A percentile compares a stretch with the other conserved stretches of the same genome.
Conservation (phyloP, 2,329 filamentous ascomycete genomes). For the Neonectria ditissima region DNA sequence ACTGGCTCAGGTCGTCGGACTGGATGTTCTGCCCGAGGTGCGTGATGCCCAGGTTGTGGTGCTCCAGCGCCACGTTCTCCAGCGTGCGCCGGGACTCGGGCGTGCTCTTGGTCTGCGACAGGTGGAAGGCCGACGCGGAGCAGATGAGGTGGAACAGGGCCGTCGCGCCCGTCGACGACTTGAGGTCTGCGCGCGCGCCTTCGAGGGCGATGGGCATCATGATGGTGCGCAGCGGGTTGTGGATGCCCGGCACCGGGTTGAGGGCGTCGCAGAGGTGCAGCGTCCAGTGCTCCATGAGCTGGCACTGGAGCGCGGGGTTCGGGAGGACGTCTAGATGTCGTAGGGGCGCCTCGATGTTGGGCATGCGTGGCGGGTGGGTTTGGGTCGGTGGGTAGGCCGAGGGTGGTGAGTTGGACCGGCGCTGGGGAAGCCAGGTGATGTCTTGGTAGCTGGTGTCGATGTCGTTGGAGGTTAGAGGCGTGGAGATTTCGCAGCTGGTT, state of each 20-base stretch:
- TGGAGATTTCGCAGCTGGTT: slow-evolving; percentile 6
- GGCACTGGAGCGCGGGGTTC: slow-evolving; percentile 37
- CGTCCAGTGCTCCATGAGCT: slow-evolving; percentile 40
- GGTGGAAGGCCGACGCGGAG: slow-evolving; percentile 40
- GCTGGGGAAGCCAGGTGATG: slow-evolving; percentile 25
- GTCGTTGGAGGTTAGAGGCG: slow-evolving; percentile 6
- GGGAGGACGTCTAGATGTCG: slow-evolving; percentile 37
- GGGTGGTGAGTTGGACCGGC: slow-evolving; percentile 19
- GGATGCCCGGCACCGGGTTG: slow-evolving; percentile 37
- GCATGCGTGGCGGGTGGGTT: background rate
- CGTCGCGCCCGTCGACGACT: slow-evolving; percentile 35
- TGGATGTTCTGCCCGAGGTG: slow-evolving; percentile 42
- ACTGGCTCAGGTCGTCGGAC: slow-evolving; percentile 39
- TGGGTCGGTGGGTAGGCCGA: background rate
- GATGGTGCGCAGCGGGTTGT: slow-evolving; percentile 37
- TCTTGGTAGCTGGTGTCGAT: slow-evolving; percentile 10
- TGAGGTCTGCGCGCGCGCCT: slow-evolving; percentile 37
- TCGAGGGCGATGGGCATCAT: slow-evolving; percentile 43
- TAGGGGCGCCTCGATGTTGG: slow-evolving; percentile 7
- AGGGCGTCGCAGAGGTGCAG: slow-evolving; percentile 40
- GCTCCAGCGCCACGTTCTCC: slow-evolving; percentile 40
- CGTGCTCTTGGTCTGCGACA: slow-evolving; percentile 28
- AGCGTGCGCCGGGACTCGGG: slow-evolving; percentile 31
- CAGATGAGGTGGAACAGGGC: slow-evolving; percentile 42
- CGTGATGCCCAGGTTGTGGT: slow-evolving; percentile 42